Conservation (phyloP, 305 asterid genomes). For the Nicotiana rustica region DNA sequence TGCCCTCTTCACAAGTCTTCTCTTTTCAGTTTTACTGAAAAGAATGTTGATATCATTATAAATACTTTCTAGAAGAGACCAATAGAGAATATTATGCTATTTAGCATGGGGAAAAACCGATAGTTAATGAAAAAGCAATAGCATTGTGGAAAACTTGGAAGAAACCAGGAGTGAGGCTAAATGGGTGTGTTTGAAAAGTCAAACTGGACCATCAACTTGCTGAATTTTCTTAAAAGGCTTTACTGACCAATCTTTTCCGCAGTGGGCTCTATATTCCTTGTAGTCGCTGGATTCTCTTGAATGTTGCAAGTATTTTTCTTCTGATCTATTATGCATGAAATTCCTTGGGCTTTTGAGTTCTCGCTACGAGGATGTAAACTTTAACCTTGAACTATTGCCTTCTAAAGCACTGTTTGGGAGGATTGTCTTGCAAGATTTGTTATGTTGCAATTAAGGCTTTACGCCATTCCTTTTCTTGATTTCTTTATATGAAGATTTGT, state of each 20-base stretch:
- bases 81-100: background rate
- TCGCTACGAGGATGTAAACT: background rate
- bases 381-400: background rate
- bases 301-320: background rate
- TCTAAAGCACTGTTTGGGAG: conserved; percentile 16
- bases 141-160: conserved; percentile 4
- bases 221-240: background rate
- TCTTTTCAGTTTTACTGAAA: too few species aligned
- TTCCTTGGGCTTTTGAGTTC: background rate
- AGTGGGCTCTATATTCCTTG: background rate
- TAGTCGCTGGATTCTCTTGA: background rate
- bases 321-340: background rate
- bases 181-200: conserved; percentile 4
- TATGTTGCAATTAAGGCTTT: background rate
- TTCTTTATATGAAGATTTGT: background rate
- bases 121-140: background rate
- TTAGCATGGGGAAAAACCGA: background rate
- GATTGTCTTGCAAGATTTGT: conserved; percentile 10
- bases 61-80: background rate
- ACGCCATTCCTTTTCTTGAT: background rate
- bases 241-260: background rate
- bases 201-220: background rate
- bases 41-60: too few species aligned
- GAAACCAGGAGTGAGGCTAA: background rate
- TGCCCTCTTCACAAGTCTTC: too few species aligned